Evolutionary conservation across 441 rosid genomes (phyloP), one percentile per base, ranked within the genome.

Genomic region (Cnidoscolus chayamansa): DNA sequence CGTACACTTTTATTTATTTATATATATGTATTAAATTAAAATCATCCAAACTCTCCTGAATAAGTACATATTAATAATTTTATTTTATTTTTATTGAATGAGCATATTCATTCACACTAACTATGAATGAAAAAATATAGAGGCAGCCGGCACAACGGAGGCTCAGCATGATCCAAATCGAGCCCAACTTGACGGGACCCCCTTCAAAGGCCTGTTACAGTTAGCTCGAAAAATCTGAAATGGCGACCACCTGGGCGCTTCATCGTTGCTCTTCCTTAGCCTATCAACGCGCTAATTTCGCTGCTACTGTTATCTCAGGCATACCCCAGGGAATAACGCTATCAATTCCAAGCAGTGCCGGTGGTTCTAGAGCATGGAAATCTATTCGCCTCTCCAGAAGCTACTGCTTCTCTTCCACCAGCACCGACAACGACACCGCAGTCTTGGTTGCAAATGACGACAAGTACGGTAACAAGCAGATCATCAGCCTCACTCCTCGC

Each of bases 401-500:
- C 50, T 82, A 80, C 74, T 84, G 68, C 53, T 76, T 13, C 53
- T 47, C 43, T 16, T 13, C 49, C 30, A 25, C 70, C 6, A 19
- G 8, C 60, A 59, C 65, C 65, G 16, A 47, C 60, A 59, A 60
- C 65, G 16, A 47, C 73, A n/a, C 67, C 4, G 60, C 86, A 7
- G 80, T 70, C 40, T 78, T 90, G 20, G 90, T 86, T 17, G 84
- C 86, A 10, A 84, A 87, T 49, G 94, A 89, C 74, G 83, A 85
- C 19, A 90, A 82, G 75, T 90, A 85, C 76, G 90, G 96, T 2
- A 84, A 83, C 75, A 94, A 94, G 74, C 82, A 94, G 78, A 86
- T 85, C 17, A 89, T 90, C 75, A 88, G 90, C 65, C 81, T 92
- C 79, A 92, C 92, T 68, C 86, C 97, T 84, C 84, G 88, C 57